Evolutionary conservation across 2,329 filamentous ascomycete species (phyloP), one percentile per base, ranked within the genome.

Genomic region (Fusarium mangiferae): DNA sequence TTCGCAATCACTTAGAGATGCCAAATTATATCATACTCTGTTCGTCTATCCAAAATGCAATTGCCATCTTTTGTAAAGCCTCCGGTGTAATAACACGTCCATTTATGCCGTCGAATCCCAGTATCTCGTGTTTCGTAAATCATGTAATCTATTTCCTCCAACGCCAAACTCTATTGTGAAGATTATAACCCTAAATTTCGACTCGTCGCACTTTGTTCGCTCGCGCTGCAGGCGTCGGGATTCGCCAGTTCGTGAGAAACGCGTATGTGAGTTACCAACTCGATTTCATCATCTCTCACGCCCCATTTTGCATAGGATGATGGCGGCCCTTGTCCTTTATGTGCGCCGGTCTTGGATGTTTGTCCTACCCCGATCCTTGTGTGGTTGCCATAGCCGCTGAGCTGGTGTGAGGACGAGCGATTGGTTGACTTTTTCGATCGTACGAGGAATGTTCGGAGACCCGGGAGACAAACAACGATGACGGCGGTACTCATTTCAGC

Each of bases 401-500:
- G 33, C n/a, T 30, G 28, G 26, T 44, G 11, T 9, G 60, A 60
- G 18, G 48, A 54, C 6, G 64, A 55, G 8, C 22, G 66, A 28
- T 48, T 56, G 7, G 20, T 41, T 3, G 56, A 49, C 54, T 66
- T 44, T n/a, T 68, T 68, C 8, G 56, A 42, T n/a, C 64, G 56
- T 18, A 33, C 35, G 12, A 68, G 30, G 13, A 68, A 68, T 22
- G 48, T 44, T 55, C 66, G 66, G 20, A 68, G 66, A 12, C 66
- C 64, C 0, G 66, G 66, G 2, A 68, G 64, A 4, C 56, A 68
- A 12, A 63, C 64, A 3, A 68, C 66, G 11, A 68, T 62, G 4
- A 68, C 64, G 4, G 56, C 64, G 24, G 66, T 63, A 8, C 48
- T 62, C 64, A 68, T 68, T 15, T 68, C 66, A 3, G 66, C 64